phyloP scores from a whole-genome alignment of 75 land plant species.

The Cunninghamia lanceolata region DNA sequence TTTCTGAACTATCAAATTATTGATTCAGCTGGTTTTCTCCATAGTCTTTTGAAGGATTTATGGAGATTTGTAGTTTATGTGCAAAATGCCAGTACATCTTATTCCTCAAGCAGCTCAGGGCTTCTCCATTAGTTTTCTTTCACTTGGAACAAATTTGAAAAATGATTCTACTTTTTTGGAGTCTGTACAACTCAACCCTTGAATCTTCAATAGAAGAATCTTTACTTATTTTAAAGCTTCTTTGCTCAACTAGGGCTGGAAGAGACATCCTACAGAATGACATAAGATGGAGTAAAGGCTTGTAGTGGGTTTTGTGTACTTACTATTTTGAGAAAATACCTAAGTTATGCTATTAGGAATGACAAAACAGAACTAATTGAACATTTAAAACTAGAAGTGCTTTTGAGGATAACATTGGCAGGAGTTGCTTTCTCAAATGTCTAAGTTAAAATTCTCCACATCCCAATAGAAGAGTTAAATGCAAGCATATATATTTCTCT shows the following conservation, averaged over 20 bases:
- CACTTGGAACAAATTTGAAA: slow-evolving; percentile 33
- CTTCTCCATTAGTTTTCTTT: slow-evolving; percentile 37
- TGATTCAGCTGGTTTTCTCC: slow-evolving; percentile 39
- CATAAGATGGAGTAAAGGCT: slow-evolving; percentile 38
- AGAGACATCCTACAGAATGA: slow-evolving; percentile 28
- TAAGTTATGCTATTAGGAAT: no score
- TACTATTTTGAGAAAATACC: no score
- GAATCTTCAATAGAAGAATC: slow-evolving; percentile 43
- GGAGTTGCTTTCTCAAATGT: no score
- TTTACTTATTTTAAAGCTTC: slow-evolving; percentile 29
- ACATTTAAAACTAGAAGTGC: no score
- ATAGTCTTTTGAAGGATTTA: slow-evolving; percentile 32
- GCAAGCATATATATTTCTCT: no score
- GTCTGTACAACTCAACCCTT: slow-evolving; percentile 18
- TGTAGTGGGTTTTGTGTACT: slow-evolving; percentile 43
- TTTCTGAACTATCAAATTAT: slow-evolving; percentile 49
- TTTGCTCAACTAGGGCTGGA: slow-evolving; percentile 41
- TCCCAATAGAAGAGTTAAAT: no score
- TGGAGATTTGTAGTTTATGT: slow-evolving; percentile 18
- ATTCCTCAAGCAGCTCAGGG: slow-evolving; percentile 24
- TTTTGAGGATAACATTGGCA: no score
- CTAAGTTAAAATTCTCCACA: no score
- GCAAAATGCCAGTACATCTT: slow-evolving; percentile 12
- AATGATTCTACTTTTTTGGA: slow-evolving; percentile 24
- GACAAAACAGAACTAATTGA: no score